Conservation (phyloP, 352 stramenopile species). For the Globisporangium takayamanum region DNA sequence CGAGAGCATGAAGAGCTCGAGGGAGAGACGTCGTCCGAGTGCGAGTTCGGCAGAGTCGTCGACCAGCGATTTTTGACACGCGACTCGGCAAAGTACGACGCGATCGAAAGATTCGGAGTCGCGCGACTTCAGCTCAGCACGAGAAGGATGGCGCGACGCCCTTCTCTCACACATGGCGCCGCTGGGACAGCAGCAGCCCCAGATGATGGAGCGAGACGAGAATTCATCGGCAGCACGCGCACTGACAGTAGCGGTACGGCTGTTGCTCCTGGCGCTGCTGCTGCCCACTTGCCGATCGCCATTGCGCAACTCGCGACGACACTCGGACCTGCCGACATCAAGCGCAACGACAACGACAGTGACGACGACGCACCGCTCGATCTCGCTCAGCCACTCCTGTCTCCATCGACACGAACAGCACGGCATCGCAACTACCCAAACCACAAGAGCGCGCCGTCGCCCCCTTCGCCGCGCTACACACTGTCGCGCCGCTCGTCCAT, state of each 20-base stretch:
- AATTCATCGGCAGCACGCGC: too few species aligned
- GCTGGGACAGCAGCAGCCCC: not conserved
- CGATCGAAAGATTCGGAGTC: too few species aligned
- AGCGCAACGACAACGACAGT: not conserved
- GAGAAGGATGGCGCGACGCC: not conserved
- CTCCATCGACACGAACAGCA: not conserved
- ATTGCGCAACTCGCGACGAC: constrained; percentile 5
- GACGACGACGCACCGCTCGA: not conserved
- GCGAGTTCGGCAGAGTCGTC: too few species aligned
- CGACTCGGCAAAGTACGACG: not conserved
- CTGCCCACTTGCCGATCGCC: not conserved
- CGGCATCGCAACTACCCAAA: not conserved
- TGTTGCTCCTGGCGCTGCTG: not conserved
- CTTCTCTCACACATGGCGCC: not conserved
- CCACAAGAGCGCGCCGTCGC: not conserved
- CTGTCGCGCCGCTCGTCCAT: too few species aligned
- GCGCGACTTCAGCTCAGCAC: too few species aligned
- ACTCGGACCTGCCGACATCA: not conserved
- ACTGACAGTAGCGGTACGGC: not conserved
- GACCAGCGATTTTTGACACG: too few species aligned
- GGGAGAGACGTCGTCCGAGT: too few species aligned
- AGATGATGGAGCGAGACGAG: not conserved
- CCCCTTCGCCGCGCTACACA: too few species aligned
- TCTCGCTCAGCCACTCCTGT: constrained; percentile 5
- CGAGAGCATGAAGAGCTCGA: too few species aligned